Conservation (phyloP, 495 filamentous ascomycete species). For the Daldinia grandis region DNA sequence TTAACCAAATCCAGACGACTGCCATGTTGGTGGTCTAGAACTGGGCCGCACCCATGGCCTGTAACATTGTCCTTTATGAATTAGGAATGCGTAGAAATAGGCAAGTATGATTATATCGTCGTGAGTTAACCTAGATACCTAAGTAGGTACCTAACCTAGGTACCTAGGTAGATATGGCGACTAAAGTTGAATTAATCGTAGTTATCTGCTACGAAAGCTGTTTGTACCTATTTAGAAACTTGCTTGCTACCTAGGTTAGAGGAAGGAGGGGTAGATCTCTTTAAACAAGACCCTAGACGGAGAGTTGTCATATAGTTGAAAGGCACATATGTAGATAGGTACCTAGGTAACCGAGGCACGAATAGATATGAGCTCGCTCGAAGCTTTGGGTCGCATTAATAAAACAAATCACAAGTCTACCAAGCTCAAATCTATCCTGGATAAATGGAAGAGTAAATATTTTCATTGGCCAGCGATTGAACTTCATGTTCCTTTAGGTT, state of each 20-base stretch:
- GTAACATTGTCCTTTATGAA: not conserved
- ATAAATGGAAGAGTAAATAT: not conserved
- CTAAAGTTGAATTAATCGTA: not conserved
- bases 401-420: not conserved
- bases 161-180: no score
- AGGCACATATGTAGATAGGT: no score
- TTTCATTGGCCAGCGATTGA: not conserved
- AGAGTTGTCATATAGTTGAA: no score
- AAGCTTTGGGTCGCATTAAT: not conserved
- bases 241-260: no score
- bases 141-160: no score
- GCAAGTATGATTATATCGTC: not conserved
- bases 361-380: not conserved
- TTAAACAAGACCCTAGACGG: no score
- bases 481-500: not conserved
- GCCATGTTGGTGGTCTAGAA: not conserved
- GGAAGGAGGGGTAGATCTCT: no score
- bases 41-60: not conserved
- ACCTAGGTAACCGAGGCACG: no score
- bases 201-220: not conserved
- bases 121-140: not conserved
- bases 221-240: no score
- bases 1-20: not conserved
- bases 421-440: not conserved
- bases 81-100: not conserved